A percentile compares a stretch with the other conserved stretches of the same genome.
Conservation (phyloP, 345 rosid species). For the Syzygium aqueum region DNA sequence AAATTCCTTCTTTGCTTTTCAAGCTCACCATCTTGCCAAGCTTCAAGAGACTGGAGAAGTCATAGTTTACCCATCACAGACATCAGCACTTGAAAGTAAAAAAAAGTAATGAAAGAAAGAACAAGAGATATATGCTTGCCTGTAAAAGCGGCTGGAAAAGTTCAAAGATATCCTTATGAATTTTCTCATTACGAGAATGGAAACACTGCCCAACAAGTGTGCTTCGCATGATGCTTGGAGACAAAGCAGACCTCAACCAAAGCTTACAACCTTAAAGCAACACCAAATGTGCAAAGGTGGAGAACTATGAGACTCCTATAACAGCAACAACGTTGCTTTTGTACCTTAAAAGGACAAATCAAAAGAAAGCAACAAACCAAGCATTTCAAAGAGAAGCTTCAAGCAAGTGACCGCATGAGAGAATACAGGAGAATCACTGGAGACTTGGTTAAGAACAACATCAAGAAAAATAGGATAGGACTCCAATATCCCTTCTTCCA, state of each 20-base stretch:
- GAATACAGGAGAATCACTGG: conserved; percentile 84
- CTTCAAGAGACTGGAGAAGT: conserved; percentile 75
- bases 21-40: conserved; percentile 96
- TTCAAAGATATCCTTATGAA: conserved; percentile 94
- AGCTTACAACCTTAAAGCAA: conserved; percentile 79
- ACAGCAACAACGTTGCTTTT: neutral
- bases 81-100: neutral
- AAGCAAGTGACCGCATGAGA: conserved; percentile 82
- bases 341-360: neutral
- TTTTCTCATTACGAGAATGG: conserved; percentile 84
- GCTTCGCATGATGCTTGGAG: conserved; percentile 95
- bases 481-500: conserved; percentile 95
- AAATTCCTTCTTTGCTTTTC: conserved; percentile 84
- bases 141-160: conserved; percentile 86
- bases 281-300: conserved; percentile 1
- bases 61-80: neutral
- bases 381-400: conserved; percentile 85
- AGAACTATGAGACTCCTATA: neutral
- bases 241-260: conserved; percentile 90
- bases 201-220: conserved; percentile 97
- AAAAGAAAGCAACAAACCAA: conserved; percentile 44
- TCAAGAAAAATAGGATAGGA: conserved; percentile 90
- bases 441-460: conserved; percentile 80
- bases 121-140: conserved; percentile 33
- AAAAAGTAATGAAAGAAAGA: neutral